phyloP scores from a whole-genome alignment of 768 basidiomycete genomes.

The Rhizopogon vesiculosus region DNA sequence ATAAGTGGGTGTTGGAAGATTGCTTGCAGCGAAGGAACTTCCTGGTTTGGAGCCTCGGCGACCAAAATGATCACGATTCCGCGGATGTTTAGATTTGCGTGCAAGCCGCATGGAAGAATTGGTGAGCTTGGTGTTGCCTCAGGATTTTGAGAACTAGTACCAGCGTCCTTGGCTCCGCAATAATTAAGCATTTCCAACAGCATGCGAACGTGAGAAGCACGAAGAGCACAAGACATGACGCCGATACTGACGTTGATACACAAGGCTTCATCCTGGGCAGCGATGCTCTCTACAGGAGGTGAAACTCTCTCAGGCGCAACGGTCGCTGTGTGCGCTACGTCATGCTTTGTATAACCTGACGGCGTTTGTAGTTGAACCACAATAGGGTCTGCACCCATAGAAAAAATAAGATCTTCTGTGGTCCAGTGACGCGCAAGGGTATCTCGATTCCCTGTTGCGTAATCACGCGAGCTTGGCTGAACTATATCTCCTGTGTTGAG shows the following conservation, averaged over 20 bases:
- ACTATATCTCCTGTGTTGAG: constrained; percentile 2
- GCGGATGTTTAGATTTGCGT: constrained; percentile 32
- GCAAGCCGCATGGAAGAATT: constrained; percentile 23
- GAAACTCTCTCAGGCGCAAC: constrained; percentile 5
- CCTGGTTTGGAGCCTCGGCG: constrained; percentile 18
- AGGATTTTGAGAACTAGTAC: constrained; percentile 3
- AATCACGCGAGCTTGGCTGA: not conserved
- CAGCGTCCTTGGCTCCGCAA: constrained; percentile 15
- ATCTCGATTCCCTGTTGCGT: not conserved
- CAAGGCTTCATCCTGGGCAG: constrained; percentile 25
- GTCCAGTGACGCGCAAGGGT: constrained; percentile 1
- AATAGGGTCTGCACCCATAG: constrained; percentile 61
- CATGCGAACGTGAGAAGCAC: constrained; percentile 51
- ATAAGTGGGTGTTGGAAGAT: constrained; percentile 61
- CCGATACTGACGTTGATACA: constrained; percentile 42
- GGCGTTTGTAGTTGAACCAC: constrained; percentile 50
- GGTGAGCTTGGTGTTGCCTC: constrained; percentile 11
- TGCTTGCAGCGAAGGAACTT: constrained; percentile 14
- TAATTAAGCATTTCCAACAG: constrained; percentile 39
- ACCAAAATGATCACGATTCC: constrained; percentile 47
- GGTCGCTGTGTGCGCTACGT: constrained; percentile 1
- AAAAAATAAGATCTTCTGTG: constrained; percentile 47
- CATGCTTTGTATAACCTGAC: constrained; percentile 15
- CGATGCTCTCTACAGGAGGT: not conserved
- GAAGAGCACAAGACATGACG: constrained; percentile 49